These are phyloP conservation scores for Penicillium sp. DNA, from an alignment of 2,329 filamentous ascomycete genomes.

Conservation along the genomic window DNA sequence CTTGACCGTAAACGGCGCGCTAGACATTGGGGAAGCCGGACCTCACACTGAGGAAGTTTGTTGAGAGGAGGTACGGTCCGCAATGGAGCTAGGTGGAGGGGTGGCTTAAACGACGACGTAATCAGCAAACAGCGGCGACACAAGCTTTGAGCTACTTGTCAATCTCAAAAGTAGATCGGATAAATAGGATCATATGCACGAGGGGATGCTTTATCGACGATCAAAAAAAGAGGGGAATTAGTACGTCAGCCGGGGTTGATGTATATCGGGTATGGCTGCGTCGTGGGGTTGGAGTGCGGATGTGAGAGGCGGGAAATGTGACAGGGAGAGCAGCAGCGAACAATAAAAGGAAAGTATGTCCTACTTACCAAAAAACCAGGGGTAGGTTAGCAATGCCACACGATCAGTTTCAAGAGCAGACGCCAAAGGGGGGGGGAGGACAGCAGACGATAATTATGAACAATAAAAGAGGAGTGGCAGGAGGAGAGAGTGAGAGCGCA, in stretches of 20 bases:
- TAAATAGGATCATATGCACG: constrained; percentile 26
- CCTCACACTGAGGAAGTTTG: constrained; percentile 28
- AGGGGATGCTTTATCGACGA: constrained; percentile 20
- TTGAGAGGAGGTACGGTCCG: constrained; percentile 12
- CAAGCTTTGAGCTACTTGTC: constrained; percentile 24
- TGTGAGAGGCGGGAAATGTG: constrained; percentile 16
- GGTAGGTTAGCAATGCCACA: constrained; percentile 1
- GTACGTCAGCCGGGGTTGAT: constrained; percentile 37
- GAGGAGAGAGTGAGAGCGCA: constrained; percentile 16
- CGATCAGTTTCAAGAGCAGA: constrained; percentile 6
- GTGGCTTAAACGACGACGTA: constrained; percentile 5
- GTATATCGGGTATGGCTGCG: constrained; percentile 33
- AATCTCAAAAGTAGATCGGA: constrained; percentile 27
- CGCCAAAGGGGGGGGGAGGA: constrained; percentile 23
- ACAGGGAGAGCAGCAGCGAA: background rate
- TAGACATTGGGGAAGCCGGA: constrained; percentile 64
- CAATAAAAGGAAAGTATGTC: background rate
- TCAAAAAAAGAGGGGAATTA: constrained; percentile 29
- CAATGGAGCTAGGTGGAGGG: constrained; percentile 18
- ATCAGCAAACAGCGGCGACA: constrained; percentile 18
- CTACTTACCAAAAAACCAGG: constrained; percentile 21
- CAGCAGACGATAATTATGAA: constrained; percentile 5
- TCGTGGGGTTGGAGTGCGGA: constrained; percentile 30
- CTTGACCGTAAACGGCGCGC: constrained; percentile 86
- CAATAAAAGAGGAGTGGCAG: constrained; percentile 12